phyloP scores from a whole-genome alignment of 164 flowering plant species.

The Protea cynaroides region DNA sequence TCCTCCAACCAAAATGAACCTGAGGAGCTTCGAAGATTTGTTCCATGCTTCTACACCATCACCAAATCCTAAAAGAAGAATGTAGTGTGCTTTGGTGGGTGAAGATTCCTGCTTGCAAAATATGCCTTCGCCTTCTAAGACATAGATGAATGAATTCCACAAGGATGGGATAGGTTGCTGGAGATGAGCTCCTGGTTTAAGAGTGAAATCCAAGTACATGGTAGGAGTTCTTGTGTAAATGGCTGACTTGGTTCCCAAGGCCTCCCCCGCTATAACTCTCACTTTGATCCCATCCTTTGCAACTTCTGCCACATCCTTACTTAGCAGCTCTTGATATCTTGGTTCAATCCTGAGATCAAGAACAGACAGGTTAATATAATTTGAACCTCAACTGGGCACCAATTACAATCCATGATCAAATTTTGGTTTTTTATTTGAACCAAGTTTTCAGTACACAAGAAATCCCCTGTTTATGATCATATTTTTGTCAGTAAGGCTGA shows the following conservation, averaged over 20 bases:
- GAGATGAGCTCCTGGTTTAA: conserved; percentile 57
- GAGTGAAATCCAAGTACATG: conserved; percentile 78
- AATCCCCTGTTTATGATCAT: not conserved
- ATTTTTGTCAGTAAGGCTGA: too few species aligned
- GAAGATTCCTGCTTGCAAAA: conserved; percentile 38
- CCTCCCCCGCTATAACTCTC: conserved; percentile 75
- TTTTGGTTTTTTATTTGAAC: not conserved
- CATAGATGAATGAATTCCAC: conserved; percentile 81
- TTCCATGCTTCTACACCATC: conserved; percentile 67
- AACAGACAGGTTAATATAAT: not conserved
- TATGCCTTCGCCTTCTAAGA: conserved; percentile 74
- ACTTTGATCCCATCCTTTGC: conserved; percentile 59
- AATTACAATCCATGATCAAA: not conserved
- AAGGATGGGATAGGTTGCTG: conserved; percentile 54
- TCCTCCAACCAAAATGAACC: conserved; percentile 73
- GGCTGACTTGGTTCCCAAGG: conserved; percentile 60
- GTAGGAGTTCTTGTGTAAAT: conserved; percentile 81
- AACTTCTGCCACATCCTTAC: conserved; percentile 46
- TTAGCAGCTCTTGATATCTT: conserved; percentile 58
- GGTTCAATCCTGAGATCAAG: conserved; percentile 64
- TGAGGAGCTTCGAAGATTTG: conserved; percentile 41
- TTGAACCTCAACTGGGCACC: not conserved
- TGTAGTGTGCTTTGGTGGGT: conserved; percentile 38
- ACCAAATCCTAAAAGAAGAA: conserved; percentile 57
- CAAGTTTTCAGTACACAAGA: not conserved